A percentile compares a stretch with the other conserved stretches of the same genome.
phyloP scores from a whole-genome alignment of 1,284 basidiomycete species.

The Malassezia restricta region DNA sequence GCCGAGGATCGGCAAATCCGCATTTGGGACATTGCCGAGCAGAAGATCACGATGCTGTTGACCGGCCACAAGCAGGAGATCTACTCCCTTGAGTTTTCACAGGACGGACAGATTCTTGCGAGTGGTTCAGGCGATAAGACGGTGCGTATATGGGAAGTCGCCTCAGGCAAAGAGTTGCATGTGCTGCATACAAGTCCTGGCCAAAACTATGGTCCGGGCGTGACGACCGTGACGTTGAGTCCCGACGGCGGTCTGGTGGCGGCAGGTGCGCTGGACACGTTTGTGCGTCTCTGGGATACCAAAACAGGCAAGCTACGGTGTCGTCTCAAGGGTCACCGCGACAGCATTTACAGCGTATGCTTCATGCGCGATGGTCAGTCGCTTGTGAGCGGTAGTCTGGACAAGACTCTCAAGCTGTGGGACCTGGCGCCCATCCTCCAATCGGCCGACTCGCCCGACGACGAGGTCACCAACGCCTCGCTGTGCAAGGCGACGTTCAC shows the following conservation, averaged over 20 bases:
- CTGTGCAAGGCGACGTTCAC: conserved; percentile 64
- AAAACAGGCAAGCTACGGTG: conserved; percentile 61
- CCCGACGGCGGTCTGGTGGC: conserved; percentile 69
- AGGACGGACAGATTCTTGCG: conserved; percentile 69
- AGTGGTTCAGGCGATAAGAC: conserved; percentile 80
- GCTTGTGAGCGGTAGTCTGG: conserved; percentile 69
- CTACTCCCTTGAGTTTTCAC: conserved; percentile 70
- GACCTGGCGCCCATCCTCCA: conserved; percentile 55
- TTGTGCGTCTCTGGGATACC: conserved; percentile 78
- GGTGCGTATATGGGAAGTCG: conserved; percentile 76
- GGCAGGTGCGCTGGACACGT: conserved; percentile 68
- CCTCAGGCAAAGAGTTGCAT: conserved; percentile 49
- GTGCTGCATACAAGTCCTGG: conserved; percentile 42
- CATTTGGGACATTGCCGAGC: conserved; percentile 66
- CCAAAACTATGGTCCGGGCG: conserved; percentile 54
- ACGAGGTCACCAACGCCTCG: conserved; percentile 44
- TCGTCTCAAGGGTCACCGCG: conserved; percentile 64
- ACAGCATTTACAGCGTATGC: conserved; percentile 71
- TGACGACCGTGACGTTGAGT: conserved; percentile 62
- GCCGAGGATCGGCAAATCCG: conserved; percentile 44
- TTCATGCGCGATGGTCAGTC: conserved; percentile 71
- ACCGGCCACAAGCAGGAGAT: conserved; percentile 80
- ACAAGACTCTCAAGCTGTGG: conserved; percentile 79
- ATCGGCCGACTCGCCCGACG: conserved; percentile 28
- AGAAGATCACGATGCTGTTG: conserved; percentile 54